Evolutionary conservation across 2,329 filamentous ascomycete species (phyloP), one percentile per base, ranked within the genome.

Genomic region (Apiospora aurea): DNA sequence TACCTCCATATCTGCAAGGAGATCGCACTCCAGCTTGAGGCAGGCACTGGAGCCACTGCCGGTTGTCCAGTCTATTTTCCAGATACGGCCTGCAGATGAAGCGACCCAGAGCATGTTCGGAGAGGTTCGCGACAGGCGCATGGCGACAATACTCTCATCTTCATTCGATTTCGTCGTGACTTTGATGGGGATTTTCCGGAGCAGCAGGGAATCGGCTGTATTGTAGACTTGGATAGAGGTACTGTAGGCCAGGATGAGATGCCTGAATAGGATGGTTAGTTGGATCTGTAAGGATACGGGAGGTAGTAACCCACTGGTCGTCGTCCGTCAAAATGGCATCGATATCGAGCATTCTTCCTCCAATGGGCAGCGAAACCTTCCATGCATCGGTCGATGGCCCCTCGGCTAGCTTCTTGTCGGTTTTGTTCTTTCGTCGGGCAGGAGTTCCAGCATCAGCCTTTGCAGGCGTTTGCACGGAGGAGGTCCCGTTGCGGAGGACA

Each of bases 161-260:
- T 76, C 73, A n/a, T 75, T 76, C 10, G 79, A 77, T 16, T 74
- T 71, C 21, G 75, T 76, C 69, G 76, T 74, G 29, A 77, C 82
- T 79, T 76, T 85, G 75, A 92, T 84, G 16, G 88, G 84, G 68
- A 98, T 91, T 71, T 91, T 90, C 75, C 94, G 91, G 66, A 94
- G 86, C 29, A 97, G 89, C 69, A 97, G 88, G 1, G 96, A 98
- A 71, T 94, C 95, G 75, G 89, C 86, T 43, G 94, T 90, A 1
- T 93, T 93, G 82, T 96, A 97, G 38, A 97, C 88, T 80, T 95
- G 93, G 70, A 98, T 86, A 13, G 92, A 92, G 41, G 89, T 91
- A 73, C 91, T 89, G 78, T 94, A 94, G 44, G 92, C 89, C 71
- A 97, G 81, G 72, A 98, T 91, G 51, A 98, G 80, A 81, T 92